Percentiles rank a stretch among this genome's conserved stretches.
These are phyloP conservation scores for Serendipita indica DNA, from an alignment of 768 basidiomycete species.

Conservation along the genomic window DNA sequence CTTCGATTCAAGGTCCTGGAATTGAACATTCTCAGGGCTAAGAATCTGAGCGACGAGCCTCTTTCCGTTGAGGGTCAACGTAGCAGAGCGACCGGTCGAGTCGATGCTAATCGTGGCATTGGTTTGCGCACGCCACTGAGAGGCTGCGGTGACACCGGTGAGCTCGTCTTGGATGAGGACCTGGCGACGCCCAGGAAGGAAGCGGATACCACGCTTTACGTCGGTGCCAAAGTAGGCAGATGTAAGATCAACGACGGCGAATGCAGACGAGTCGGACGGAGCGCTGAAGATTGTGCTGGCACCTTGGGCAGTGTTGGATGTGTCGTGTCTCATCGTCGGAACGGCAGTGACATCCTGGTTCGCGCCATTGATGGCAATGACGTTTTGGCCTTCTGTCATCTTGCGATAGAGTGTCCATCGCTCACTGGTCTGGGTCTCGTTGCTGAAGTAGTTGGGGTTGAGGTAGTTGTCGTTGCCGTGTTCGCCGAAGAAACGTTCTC, in stretches of 20 bases:
- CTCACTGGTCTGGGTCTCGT: conserved; percentile 24
- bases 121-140: conserved; percentile 29
- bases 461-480: conserved; percentile 30
- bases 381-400: conserved; percentile 33
- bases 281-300: conserved; percentile 22
- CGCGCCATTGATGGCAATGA: conserved; percentile 23
- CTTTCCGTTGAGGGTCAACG: conserved; percentile 54
- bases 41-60: conserved; percentile 52
- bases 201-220: conserved; percentile 28
- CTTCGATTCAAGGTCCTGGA: conserved; percentile 39
- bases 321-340: conserved; percentile 22
- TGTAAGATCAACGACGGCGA: conserved; percentile 27
- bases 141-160: conserved; percentile 17
- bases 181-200: conserved; percentile 28
- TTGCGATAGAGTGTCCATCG: conserved; percentile 32
- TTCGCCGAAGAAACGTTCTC: conserved; percentile 30
- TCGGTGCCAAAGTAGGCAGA: conserved; percentile 20
- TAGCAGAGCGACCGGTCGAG: conserved; percentile 48
- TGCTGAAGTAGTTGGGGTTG: conserved; percentile 24
- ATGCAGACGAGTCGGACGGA: conserved; percentile 23
- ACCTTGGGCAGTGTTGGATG: conserved; percentile 26
- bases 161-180: conserved; percentile 33
- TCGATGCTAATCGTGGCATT: conserved; percentile 27
- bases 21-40: conserved; percentile 52
- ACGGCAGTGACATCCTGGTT: conserved; percentile 27